Conservation (phyloP, 2,329 filamentous ascomycete genomes). For the Paramyrothecium roridum region DNA sequence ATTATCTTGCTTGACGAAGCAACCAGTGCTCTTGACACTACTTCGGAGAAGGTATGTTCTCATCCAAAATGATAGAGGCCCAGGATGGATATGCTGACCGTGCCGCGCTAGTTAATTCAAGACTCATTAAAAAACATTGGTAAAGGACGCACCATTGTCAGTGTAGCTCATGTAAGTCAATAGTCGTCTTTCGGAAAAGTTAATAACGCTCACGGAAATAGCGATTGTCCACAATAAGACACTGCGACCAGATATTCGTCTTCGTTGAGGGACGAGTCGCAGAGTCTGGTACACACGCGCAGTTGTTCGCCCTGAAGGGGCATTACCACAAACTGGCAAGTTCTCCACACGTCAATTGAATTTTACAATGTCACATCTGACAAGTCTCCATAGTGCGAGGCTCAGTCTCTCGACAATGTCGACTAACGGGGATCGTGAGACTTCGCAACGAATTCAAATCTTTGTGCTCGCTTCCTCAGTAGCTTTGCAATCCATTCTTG, state of each 20-base stretch:
- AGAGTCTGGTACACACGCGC: not conserved
- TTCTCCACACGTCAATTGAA: not conserved
- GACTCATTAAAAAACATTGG: constrained; percentile 1
- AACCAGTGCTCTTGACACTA: constrained; percentile 55
- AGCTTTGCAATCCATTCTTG: too few relatives aligned
- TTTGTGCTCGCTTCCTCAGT: too few relatives aligned
- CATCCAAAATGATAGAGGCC: not conserved
- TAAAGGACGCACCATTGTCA: constrained; percentile 1
- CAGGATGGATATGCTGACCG: not conserved
- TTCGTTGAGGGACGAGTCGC: constrained; percentile 1
- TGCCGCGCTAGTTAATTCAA: not conserved
- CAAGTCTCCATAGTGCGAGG: not conserved
- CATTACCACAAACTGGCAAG: constrained; percentile 1
- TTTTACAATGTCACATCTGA: constrained; percentile 1
- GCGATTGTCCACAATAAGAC: not conserved
- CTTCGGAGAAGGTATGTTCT: constrained; percentile 47
- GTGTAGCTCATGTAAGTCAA: constrained; percentile 1
- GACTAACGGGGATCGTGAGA: not conserved
- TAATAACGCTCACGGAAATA: not conserved
- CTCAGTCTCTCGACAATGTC: not conserved
- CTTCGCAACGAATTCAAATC: not conserved
- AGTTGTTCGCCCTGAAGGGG: not conserved
- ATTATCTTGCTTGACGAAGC: constrained; percentile 68
- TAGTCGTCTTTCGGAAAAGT: not conserved
- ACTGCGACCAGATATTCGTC: constrained; percentile 1